phyloP scores from a whole-genome alignment of 805 yeast species.

The Lachancea fermentati region DNA sequence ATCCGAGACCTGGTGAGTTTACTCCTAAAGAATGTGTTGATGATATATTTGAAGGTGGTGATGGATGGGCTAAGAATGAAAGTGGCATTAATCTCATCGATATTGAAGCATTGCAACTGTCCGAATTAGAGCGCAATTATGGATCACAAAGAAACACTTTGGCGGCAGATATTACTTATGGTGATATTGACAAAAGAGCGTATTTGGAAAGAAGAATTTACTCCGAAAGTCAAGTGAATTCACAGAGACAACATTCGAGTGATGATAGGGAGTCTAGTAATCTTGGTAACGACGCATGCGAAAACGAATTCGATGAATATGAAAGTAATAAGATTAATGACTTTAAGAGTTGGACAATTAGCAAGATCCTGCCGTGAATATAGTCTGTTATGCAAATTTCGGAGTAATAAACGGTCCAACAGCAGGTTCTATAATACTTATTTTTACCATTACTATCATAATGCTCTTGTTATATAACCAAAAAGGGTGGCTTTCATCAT shows the following conservation, averaged over 20 bases:
- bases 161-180: conserved; percentile 12
- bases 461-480: too few relatives aligned
- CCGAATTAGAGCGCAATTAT: conserved; percentile 24
- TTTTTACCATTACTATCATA: background rate
- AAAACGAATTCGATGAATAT: conserved; percentile 4
- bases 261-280: conserved; percentile 2
- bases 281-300: background rate
- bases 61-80: conserved; percentile 52
- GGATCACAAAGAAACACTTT: conserved; percentile 8
- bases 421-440: background rate
- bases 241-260: conserved; percentile 2
- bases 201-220: conserved; percentile 23
- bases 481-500: background rate
- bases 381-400: too few relatives aligned
- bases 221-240: conserved; percentile 2
- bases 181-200: conserved; percentile 25
- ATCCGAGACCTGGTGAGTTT: conserved; percentile 47
- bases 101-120: conserved; percentile 26
- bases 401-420: too few relatives aligned
- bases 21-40: conserved; percentile 67
- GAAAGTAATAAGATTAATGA: conserved; percentile 18
- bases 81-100: conserved; percentile 32
- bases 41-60: conserved; percentile 68
- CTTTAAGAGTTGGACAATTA: conserved; percentile 28
- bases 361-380: conserved; percentile 12